Evolutionary conservation across 2,329 filamentous ascomycete genomes (phyloP), one percentile per base, ranked within the genome.

Genomic region (Periglandula ipomoeae): DNA sequence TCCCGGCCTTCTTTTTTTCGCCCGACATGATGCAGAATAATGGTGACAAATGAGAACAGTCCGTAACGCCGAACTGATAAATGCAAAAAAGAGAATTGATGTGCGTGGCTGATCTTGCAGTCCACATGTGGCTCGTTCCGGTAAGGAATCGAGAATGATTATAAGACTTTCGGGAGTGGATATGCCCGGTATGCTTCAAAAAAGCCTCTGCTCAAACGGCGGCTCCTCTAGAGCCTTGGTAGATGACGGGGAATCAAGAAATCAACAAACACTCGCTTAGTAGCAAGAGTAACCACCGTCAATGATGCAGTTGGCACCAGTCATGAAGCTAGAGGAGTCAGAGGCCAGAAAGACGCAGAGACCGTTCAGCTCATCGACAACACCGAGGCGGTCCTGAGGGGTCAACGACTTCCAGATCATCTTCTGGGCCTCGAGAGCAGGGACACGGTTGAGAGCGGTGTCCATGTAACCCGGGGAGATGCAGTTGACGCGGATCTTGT

Each of bases 391-490:
- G 64, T 78, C 76, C 75, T 88, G 84, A 9, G 86, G 86, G 7
- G 85, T 89, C 53, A 86, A 64, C 34, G 77, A 78, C 58, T 79
- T 80, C 86, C 86, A 89, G 66, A 88, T 86, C 69, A 83, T 84
- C 81, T 89, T 89, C 74, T 89, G 84, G 43, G 83, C 84, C 55
- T 89, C 85, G 19, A 89, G 80, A 35, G 83, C 83, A 20, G 85
- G 84, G 7, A 87, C 84, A 52, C 83, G 82, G 78, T 89, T 90
- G 53, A 89, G 74, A 5, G 83, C 84, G 5, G 87, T 93, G 72
- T 90, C 85, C 82, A 91, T 90, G 73, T 91, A 91, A 26, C 87
- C 87, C 19, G 87, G 87, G 6, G 82, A 87, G 68, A 91, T 89
- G 67, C 81, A 84, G 76, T 93, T 93, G 60, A 90, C 86, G 34